Base-by-base conservation (phyloP, 176 grass and related monocot genomes). In the Bolboschoenus planiculmis region DNA sequence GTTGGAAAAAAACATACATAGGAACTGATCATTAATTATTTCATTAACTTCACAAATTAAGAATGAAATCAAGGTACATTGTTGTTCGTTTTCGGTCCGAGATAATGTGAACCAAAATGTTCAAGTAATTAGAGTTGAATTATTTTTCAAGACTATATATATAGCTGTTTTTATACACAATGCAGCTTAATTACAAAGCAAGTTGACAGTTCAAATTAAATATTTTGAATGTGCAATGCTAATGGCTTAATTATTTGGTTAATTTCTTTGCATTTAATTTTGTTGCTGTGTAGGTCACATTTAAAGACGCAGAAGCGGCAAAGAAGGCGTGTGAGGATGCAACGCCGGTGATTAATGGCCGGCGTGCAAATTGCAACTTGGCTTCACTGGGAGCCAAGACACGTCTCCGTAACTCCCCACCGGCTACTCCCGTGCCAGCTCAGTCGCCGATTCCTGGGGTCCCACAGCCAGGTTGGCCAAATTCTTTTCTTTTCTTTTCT, bases 311-410 rank as follows among this genome's bases (percentile, higher is more conserved):
- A 2, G 96, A 95, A 4, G 91, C 96, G 33, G 96, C 96, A 1
- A 99, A 93, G 89, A 91, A 91, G 86, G 96, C 96, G 21, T 99
- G 96, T 82, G 96, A 99, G 86, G 96, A 93, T 78, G 89, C 89
- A 15, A 86, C 89, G 0, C 96, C 96, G 50, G 86, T 89, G 56
- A 99, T 99, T 86, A 95, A 95, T 81, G 93, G 96, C 60, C 92
- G 96, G 60, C 96, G 96, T 79, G 92, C 93, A 86, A 99, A 95
- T 85, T 99, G 96, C 89, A 99, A 99, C 87, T 87, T 99, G 23
- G 96, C 96, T 13, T 99, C 96, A n/a, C 91, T 99, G 78, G 96
- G 96, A 72, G 92, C 96, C 74, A 99, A 99, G 90, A 85, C 89
- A 10, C 77, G 88, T 31, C 9, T 88, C 76, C 90, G 92, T 68